Base-by-base conservation (phyloP, 148 eudicot species). In the Cornus controversa region DNA sequence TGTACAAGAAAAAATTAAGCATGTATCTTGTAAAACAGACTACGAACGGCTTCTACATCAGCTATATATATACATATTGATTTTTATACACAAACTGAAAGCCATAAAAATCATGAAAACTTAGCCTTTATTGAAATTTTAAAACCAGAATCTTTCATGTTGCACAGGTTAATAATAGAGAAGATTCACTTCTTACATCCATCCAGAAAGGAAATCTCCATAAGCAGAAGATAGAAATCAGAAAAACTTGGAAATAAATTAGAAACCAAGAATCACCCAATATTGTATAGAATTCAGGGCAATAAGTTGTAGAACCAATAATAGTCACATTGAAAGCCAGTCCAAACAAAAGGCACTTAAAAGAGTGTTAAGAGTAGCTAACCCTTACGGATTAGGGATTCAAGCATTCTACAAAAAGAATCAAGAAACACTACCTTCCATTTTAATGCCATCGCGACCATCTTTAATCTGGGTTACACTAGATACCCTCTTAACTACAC, bases 381-480 rank as follows among this genome's bases (percentile, higher is more conserved):
- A 54, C 50, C 47, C 25, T n/a, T n/a, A 70, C 25, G 1, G 45
- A 7, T 16, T 24, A 31, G 63, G 24, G 27, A n/a, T 8, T 10
- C 18, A 47, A 72, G 36, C 25, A 72, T 23, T 6, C 22, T 15
- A 72, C 16, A 58, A 64, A 75, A 60, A 36, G 53, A 60, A 66
- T 47, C 22, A 54, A 67, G 40, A 40, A 70, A 22, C 53, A 1
- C 23, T 67, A 95, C 99, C 99, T 95, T 95, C 99, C 72, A 89
- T 77, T 90, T 93, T 93, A 78, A 83, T 74, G 74, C 73, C 83
- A 78, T 89, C 85, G 79, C 36, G 75, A 72, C 75, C 91, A 86
- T 85, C 90, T 75, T 88, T 86, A 40, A 70, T 78, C 18, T 69
- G 79, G 42, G 69, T 76, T 11, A 79, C 37, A 80, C 65, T 76